Evolutionary conservation across 2,329 filamentous ascomycete species (phyloP).

Genomic region (Hypoxylon sp.): DNA sequence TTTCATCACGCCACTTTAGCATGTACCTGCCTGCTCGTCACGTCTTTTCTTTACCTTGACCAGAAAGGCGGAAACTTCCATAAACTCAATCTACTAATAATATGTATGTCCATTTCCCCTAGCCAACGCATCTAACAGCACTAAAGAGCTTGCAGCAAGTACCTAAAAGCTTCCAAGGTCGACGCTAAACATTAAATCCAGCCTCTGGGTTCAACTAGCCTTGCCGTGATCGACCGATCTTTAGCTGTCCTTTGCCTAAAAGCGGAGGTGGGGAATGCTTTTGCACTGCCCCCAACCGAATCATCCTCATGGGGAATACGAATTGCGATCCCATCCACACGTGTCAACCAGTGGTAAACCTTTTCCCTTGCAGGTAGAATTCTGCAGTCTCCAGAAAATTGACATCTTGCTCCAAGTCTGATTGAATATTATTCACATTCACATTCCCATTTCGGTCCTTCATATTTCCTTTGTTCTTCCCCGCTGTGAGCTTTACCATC

Average conservation of each 20-base stretch:
- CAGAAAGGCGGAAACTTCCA: conserved; percentile 18
- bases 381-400: conserved; percentile 4
- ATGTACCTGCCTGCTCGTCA: conserved; percentile 6
- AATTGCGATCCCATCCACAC: conserved; percentile 35
- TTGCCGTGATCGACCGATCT: conserved; percentile 40
- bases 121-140: conserved; percentile 21
- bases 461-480: too few species aligned
- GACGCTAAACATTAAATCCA: conserved; percentile 13
- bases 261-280: conserved; percentile 38
- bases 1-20: neutral
- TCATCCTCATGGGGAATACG: conserved; percentile 39
- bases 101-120: conserved; percentile 10
- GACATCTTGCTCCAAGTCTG: conserved; percentile 1
- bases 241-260: conserved; percentile 33
- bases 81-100: conserved; percentile 10
- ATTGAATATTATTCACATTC: too few species aligned
- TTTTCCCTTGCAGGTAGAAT: conserved; percentile 11
- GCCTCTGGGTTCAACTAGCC: conserved; percentile 5
- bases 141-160: conserved; percentile 25
- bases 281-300: conserved; percentile 30
- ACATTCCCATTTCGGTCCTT: too few species aligned
- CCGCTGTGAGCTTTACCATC: too few species aligned
- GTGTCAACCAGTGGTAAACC: conserved; percentile 10
- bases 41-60: too few species aligned
- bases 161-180: neutral